Evolutionary conservation across 2,329 filamentous ascomycete species (phyloP), one percentile per base, ranked within the genome.

Genomic region (Diaporthe aspalathi): DNA sequence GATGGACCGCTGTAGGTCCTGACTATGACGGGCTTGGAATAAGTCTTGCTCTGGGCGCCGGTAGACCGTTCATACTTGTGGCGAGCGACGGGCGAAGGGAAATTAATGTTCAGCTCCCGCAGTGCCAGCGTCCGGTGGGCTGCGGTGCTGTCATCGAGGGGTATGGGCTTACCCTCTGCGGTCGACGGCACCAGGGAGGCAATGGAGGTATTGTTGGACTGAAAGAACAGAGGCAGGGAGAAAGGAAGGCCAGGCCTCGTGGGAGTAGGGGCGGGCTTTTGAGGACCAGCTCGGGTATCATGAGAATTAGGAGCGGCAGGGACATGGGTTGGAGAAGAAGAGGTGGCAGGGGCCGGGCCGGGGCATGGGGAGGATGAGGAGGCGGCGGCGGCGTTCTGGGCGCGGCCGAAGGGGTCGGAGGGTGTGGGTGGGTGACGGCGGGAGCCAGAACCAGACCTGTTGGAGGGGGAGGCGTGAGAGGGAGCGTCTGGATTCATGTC

Each of bases 1-100:
- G 80, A 74, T 1, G 83, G 84, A 1, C 87, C 86, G 53, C 87
- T 89, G 77, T 91, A 91, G 62, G 89, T 91, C 71, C 89, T 85
- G 29, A 91, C 90, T 49, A 91, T 87, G 70, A 91, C 88, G n/a
- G 90, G 90, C 73, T 91, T 88, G 3, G 87, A 90, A 76, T 89
- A 90, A 49, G 88, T 90, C 74, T 84, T 88, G 79, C 81, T 89
- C 76, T 86, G 83, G 22, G 88, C 84, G 14, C 86, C 86, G 16
- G 86, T 85, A 29, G 87, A 87, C 78, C 89, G 87, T 72, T 86
- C 82, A 82, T 87, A 89, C 74, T 84, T 86, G 77, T 87, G 88
- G 54, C 86, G 85, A 65, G 76, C 75, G 40, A 78, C 76, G 2
- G 76, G 75, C 9, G 86, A 88, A 7, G 88, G 87, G 71, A 88